Evolutionary conservation across 352 stramenopile genomes (phyloP), one percentile per base, ranked within the genome.

Genomic region (Pythium diclinum): DNA sequence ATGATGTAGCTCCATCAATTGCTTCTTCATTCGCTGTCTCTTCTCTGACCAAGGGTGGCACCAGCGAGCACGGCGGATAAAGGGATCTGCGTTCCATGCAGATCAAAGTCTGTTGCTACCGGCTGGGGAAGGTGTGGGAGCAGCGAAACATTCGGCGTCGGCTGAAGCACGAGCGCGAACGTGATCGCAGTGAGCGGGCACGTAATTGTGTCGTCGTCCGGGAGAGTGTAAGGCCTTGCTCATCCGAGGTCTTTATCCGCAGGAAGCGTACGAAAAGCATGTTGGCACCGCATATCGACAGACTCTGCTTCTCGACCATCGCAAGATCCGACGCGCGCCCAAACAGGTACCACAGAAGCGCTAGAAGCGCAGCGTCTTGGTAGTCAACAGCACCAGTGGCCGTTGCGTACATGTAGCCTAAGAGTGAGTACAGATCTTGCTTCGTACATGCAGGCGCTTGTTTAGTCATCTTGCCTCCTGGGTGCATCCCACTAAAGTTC

Each of bases 261-360:
- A 69, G 19, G 19, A 75, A 68, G 1, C 59, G 44, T 40, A 75
- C 36, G 34, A 75, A 72, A 4, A 73, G 21, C 5, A 66, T 42
- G 32, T 67, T 60, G 16, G 55, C 21, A 16, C 34, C 48, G 6
- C 48, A 66, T 3, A 71, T 14, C 2, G 68, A 75, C 2, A 75
- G 21, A 16, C 38, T 68, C 11, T 61, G 55, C 52, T 68, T 71
- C 17, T 61, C 44, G 3, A 69, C 23, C 33, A 69, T 55, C 7
- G 51, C 30, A 7, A 71, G 25, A 44, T 75, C 63, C 2, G 63
- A 75, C 4, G 63, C 59, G 14, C 55, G 59, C 3, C 63, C 59
- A 54, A 74, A 71, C 11, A 65, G 17, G 36, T 64, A 68, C 63
- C 63, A 66, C 23, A 75, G 60, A 8, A 71, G 33, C 4, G 23